Evolutionary conservation across 495 filamentous ascomycete genomes (phyloP), one percentile per base, ranked within the genome.

Genomic region (Acidiella bohemica): DNA sequence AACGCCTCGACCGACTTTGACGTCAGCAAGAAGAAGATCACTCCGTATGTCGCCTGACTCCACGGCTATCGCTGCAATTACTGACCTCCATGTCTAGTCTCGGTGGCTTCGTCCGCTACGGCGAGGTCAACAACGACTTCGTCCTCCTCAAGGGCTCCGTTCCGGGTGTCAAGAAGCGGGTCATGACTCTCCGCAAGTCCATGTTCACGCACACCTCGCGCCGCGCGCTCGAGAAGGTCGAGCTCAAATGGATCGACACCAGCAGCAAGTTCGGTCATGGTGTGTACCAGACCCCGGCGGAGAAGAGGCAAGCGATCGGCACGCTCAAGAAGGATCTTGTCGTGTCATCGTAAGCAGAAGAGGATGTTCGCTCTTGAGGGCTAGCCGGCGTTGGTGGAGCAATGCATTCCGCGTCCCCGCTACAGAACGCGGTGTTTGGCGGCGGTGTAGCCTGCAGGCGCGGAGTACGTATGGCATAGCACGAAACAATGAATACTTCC

Each of bases 201-300:
- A 90, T 99, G 72, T 99, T 92, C 78, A 76, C 72, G 49, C 92
- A 99, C 77, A 95, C 87, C 43, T 92, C 78, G 59, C 72, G 92
- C 59, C 82, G 80, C 63, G 82, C 92, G 27, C 72, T 92, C 61
- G 92, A 99, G 81, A 96, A 96, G 80, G 80, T 95, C 59, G 87
- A 95, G 47, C 81, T 99, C 68, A 99, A 99, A 71, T 99, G 92
- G 92, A 96, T 99, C 76, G 92, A 99, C 60, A 99, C 92, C 52
- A 94, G 86, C 32, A 94, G 85, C 68, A 93, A 99, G 77, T 99
- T 96, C 72, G 92, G 92, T 66, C 92, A 99, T 72, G 92, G 92
- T 77, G 90, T 83, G 62, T 99, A 93, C 81, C 92, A 99, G 73
- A 96, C 87, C 37, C 68, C 78, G 58, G 81, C 81, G 60, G 92